Conservation (phyloP, 2,329 filamentous ascomycete genomes). For the Penicillium sp. region DNA sequence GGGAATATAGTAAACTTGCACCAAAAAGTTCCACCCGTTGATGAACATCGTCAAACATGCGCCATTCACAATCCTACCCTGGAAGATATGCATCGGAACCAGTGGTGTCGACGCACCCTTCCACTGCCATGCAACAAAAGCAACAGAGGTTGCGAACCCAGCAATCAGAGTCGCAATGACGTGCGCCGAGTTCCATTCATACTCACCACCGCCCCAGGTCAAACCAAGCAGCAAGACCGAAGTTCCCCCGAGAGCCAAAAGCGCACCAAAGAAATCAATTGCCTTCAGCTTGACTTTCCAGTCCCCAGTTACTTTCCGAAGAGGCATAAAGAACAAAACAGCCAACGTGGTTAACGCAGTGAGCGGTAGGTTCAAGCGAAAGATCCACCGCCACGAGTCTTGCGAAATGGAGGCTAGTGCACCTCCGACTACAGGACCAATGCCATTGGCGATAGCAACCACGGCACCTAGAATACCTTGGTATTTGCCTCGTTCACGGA, state of each 20-base stretch:
- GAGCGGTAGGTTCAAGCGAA: constrained; percentile 54
- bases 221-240: constrained; percentile 50
- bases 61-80: constrained; percentile 53
- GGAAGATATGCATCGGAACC: constrained; percentile 52
- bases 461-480: constrained; percentile 56
- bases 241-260: constrained; percentile 47
- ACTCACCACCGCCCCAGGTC: constrained; percentile 60
- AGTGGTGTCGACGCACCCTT: constrained; percentile 29
- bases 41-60: constrained; percentile 57
- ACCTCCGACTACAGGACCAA: constrained; percentile 55
- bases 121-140: constrained; percentile 37
- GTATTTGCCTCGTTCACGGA: constrained; percentile 58
- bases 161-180: constrained; percentile 56
- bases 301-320: constrained; percentile 53
- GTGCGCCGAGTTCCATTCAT: constrained; percentile 55
- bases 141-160: constrained; percentile 37
- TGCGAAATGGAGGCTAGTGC: constrained; percentile 46
- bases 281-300: constrained; percentile 53
- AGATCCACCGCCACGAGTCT: constrained; percentile 55
- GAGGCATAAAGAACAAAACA: constrained; percentile 56
- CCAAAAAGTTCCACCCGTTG: constrained; percentile 59
- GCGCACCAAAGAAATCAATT: constrained; percentile 51
- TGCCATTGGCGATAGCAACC: constrained; percentile 54
- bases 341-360: constrained; percentile 48
- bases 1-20: constrained; percentile 62